phyloP scores from a whole-genome alignment of 345 rosid species.

The Microthlaspi erraticum region DNA sequence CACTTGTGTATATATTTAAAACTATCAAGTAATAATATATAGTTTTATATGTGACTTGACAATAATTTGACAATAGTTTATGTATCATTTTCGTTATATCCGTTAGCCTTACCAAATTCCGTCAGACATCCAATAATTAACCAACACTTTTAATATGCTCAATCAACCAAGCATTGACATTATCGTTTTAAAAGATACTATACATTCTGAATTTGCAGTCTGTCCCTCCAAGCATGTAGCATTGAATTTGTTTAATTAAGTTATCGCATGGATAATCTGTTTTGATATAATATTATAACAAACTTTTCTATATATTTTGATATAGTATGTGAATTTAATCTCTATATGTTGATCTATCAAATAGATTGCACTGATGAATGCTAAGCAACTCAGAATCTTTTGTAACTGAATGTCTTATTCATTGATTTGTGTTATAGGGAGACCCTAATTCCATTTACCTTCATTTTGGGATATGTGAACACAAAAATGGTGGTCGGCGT shows the following conservation, averaged over 20 bases:
- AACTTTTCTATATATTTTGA: neutral
- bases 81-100: neutral
- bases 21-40: neutral
- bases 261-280: conserved; percentile 6
- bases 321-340: too few relatives aligned
- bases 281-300: neutral
- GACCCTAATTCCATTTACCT: neutral
- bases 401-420: neutral
- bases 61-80: neutral
- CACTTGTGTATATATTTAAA: neutral
- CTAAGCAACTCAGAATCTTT: too few relatives aligned
- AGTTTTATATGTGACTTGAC: neutral
- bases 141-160: conserved; percentile 14
- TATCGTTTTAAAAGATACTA: neutral
- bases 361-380: too few relatives aligned
- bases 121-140: neutral
- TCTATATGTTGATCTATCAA: too few relatives aligned
- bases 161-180: conserved; percentile 35
- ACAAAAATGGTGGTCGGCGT: neutral
- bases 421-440: neutral
- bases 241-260: conserved; percentile 8
- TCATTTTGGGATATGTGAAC: neutral
- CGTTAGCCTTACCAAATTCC: neutral
- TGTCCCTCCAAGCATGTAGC: conserved; percentile 18
- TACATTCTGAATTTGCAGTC: conserved; percentile 2